phyloP scores from a whole-genome alignment of 495 filamentous ascomycete species.

The Neurospora pannonica region DNA sequence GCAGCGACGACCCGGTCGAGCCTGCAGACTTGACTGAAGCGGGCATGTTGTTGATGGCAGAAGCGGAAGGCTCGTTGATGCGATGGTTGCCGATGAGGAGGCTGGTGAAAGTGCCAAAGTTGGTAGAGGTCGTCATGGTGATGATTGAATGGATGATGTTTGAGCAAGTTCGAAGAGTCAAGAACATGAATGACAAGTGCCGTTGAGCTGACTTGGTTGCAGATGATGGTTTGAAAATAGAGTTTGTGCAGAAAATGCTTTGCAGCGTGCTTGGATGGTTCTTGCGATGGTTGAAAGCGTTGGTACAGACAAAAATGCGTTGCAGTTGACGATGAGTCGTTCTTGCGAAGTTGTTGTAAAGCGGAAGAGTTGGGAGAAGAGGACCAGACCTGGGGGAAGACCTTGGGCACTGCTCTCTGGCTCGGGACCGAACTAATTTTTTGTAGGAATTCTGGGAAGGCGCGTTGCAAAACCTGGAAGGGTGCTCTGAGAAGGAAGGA shows the following conservation, averaged over 20 bases:
- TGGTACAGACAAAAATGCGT: neutral
- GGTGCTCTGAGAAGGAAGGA: neutral
- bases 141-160: neutral
- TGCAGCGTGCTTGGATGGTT: neutral
- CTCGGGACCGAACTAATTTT: neutral
- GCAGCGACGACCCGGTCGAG: neutral
- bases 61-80: neutral
- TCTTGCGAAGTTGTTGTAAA: neutral
- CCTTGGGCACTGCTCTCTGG: neutral
- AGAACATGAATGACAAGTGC: neutral
- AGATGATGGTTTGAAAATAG: neutral
- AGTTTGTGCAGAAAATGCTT: neutral
- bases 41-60: neutral
- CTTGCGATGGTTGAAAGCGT: neutral
- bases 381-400: neutral
- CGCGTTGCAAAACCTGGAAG: neutral
- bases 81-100: neutral
- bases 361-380: neutral
- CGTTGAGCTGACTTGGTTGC: neutral
- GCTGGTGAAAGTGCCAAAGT: neutral
- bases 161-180: neutral
- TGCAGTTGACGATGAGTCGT: neutral
- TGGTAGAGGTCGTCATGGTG: neutral
- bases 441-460: neutral
- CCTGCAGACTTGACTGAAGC: neutral